Conservation (phyloP, 306 rosid genomes). For the Gleditsia sinensis region DNA sequence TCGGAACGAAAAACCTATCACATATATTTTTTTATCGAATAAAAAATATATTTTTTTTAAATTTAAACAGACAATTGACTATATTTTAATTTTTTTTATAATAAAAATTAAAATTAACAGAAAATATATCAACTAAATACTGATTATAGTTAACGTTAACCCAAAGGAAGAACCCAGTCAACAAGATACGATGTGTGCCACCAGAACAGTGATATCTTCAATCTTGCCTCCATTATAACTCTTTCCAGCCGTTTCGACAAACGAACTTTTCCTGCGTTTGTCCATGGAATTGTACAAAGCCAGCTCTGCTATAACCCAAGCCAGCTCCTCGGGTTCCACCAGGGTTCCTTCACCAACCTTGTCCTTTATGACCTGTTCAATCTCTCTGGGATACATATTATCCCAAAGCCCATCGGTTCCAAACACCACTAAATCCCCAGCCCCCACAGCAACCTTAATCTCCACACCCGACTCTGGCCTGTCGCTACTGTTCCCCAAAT, state of each 20-base stretch:
- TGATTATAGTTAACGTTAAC: too few species aligned
- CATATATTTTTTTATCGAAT: too few species aligned
- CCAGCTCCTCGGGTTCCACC: not conserved
- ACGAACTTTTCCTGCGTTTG: not conserved
- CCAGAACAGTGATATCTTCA: conserved; percentile 32
- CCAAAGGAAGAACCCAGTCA: too few species aligned
- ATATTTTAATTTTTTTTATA: too few species aligned
- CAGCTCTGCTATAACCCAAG: not conserved
- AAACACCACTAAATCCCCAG: not conserved
- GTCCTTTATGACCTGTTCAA: not conserved
- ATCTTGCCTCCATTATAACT: not conserved
- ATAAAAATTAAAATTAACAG: too few species aligned
- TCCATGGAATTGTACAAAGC: not conserved
- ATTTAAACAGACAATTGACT: too few species aligned
- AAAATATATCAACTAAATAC: too few species aligned
- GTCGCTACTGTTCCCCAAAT: not conserved
- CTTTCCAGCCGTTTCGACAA: not conserved
- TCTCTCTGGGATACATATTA: not conserved
- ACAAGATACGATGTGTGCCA: not conserved
- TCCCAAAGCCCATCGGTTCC: conserved; percentile 9
- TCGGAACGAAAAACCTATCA: too few species aligned
- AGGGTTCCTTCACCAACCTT: not conserved
- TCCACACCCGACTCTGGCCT: not conserved
- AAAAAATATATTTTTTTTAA: too few species aligned
- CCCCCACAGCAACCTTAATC: not conserved